These are phyloP conservation scores for Lichtheimia hyalospora DNA, from an alignment of 371 early-diverging fungal genomes.

Conservation along the genomic window DNA sequence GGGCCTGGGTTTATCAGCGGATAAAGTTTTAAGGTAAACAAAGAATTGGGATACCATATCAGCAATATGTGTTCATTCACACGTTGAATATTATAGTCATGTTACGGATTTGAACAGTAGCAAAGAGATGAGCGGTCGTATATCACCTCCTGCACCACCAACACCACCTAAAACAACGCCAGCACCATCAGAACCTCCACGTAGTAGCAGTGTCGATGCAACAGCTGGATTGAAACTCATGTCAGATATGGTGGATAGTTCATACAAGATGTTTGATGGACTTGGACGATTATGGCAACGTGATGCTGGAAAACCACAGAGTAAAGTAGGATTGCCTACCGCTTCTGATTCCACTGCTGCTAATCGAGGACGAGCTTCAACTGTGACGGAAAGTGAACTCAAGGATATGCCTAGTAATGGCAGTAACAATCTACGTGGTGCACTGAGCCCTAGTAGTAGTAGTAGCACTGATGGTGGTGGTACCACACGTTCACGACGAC, in stretches of 20 bases:
- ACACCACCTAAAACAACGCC: slow-evolving; percentile 3
- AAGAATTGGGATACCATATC: too few relatives aligned
- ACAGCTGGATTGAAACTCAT: slow-evolving; percentile 35
- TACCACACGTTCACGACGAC: not conserved
- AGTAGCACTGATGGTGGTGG: too few relatives aligned
- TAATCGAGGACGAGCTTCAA: slow-evolving; percentile 9
- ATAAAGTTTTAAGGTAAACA: slow-evolving; percentile 35
- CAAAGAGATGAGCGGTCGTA: too few relatives aligned
- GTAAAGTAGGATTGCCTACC: not conserved
- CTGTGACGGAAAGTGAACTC: slow-evolving; percentile 20
- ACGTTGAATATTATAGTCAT: slow-evolving; percentile 20
- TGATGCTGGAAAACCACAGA: slow-evolving; percentile 5
- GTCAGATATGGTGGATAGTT: slow-evolving; percentile 46
- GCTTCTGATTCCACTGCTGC: slow-evolving; percentile 1
- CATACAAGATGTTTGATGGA: slow-evolving; percentile 45
- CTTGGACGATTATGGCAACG: slow-evolving; percentile 48
- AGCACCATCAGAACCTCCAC: not conserved
- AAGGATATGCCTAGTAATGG: slow-evolving; percentile 27
- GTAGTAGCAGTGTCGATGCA: slow-evolving; percentile 3
- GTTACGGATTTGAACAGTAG: slow-evolving; percentile 23
- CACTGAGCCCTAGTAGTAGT: not conserved
- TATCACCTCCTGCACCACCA: not conserved
- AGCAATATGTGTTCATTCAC: slow-evolving; percentile 3
- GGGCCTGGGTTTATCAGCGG: slow-evolving; percentile 49
- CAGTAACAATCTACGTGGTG: not conserved